Evolutionary conservation across 192 early-diverging fungal species (phyloP).

Genomic region (Thamnidium elegans): DNA sequence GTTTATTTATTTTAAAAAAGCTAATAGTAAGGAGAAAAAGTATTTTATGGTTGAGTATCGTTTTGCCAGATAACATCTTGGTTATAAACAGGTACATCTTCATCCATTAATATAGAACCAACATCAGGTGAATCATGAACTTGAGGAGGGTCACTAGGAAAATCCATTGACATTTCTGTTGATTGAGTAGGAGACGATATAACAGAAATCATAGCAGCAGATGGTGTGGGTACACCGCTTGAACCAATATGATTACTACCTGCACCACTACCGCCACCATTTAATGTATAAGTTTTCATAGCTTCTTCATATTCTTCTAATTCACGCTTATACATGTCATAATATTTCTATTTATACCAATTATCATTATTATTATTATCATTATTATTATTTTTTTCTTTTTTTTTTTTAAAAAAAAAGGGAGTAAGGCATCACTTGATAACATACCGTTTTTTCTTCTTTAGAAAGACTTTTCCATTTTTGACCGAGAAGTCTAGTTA

Average conservation of each 20-base stretch:
- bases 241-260: not conserved
- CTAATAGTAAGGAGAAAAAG: too few species aligned
- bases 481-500: conserved; percentile 39
- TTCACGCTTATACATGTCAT: conserved; percentile 16
- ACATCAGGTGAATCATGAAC: not conserved
- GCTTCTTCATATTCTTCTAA: conserved; percentile 34
- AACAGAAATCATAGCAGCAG: not conserved
- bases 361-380: not conserved
- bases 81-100: not conserved
- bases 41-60: too few species aligned
- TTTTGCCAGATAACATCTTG: too few species aligned
- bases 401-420: not conserved
- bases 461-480: conserved; percentile 40
- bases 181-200: conserved; percentile 12
- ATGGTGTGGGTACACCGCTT: not conserved
- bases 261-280: not conserved
- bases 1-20: too few species aligned
- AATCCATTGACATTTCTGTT: conserved; percentile 17
- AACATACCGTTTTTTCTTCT: conserved; percentile 36
- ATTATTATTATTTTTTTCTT: not conserved
- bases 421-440: too few species aligned
- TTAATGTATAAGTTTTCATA: conserved; percentile 26
- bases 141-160: conserved; percentile 1
- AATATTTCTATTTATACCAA: conserved; percentile 29
- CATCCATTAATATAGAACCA: not conserved